Conservation (phyloP, 2,329 filamentous ascomycete species). For the Blastomyces parvus region DNA sequence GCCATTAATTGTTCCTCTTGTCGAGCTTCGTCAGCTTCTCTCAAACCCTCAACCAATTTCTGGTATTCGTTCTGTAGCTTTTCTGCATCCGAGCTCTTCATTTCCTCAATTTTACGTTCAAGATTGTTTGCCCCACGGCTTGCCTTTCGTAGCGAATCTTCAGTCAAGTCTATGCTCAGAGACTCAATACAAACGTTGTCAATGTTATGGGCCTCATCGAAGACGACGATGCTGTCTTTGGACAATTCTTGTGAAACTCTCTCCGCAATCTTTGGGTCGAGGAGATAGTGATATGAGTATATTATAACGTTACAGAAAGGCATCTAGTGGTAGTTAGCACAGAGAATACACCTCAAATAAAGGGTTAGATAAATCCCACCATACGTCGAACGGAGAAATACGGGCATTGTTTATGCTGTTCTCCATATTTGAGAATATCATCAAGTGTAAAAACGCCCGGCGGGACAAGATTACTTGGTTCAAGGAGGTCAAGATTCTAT, state of each 20-base stretch:
- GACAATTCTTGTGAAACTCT: constrained; percentile 89
- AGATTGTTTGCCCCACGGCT: constrained; percentile 83
- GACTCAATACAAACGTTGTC: constrained; percentile 99
- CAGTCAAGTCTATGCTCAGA: constrained; percentile 89
- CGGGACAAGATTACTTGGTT: constrained; percentile 88
- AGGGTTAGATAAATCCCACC: constrained; percentile 43
- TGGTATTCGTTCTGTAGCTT: constrained; percentile 93
- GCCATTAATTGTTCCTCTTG: constrained; percentile 96
- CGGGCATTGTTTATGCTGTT: constrained; percentile 92
- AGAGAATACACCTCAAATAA: not conserved
- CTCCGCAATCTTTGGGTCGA: constrained; percentile 97
- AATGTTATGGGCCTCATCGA: constrained; percentile 98
- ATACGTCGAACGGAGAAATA: constrained; percentile 94
- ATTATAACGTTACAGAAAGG: constrained; percentile 99
- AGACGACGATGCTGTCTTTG: constrained; percentile 97
- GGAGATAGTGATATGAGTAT: constrained; percentile 96
- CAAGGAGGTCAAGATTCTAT: constrained; percentile 83
- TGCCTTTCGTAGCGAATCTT: constrained; percentile 85
- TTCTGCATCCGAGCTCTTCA: constrained; percentile 90
- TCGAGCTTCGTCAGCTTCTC: constrained; percentile 77
- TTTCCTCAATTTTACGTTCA: constrained; percentile 81
- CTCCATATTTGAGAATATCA: constrained; percentile 76
- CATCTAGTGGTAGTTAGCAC: constrained; percentile 54
- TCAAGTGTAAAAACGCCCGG: constrained; percentile 95
- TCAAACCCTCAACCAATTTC: constrained; percentile 84